phyloP scores from a whole-genome alignment of 2,329 filamentous ascomycete species.

The Apiospora marii region DNA sequence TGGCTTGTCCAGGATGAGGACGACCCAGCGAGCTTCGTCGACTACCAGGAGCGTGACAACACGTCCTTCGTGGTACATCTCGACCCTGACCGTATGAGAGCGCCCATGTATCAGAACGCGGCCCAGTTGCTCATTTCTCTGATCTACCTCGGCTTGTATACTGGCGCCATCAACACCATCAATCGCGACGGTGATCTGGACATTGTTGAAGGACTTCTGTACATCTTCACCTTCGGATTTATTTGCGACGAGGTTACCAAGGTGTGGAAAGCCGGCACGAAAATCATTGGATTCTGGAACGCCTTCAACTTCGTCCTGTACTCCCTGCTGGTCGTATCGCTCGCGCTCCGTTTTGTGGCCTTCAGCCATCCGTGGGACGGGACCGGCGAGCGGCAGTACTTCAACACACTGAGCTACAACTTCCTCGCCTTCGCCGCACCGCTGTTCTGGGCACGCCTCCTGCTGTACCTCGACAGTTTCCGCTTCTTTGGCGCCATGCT shows the following conservation, averaged over 20 bases:
- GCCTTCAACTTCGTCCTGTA: slow-evolving; percentile 91
- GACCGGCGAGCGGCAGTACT: slow-evolving; percentile 62
- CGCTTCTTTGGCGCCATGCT: slow-evolving; percentile 98
- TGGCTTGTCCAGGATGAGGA: slow-evolving; percentile 97
- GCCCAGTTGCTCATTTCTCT: slow-evolving; percentile 87
- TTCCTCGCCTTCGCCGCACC: slow-evolving; percentile 92
- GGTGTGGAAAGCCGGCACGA: slow-evolving; percentile 91
- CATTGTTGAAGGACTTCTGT: slow-evolving; percentile 81
- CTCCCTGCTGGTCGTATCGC: slow-evolving; percentile 76
- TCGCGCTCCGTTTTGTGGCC: slow-evolving; percentile 81
- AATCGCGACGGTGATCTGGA: slow-evolving; percentile 87
- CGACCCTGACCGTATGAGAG: slow-evolving; percentile 92
- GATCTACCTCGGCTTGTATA: slow-evolving; percentile 85
- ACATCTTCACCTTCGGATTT: slow-evolving; percentile 91
- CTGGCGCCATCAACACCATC: slow-evolving; percentile 90
- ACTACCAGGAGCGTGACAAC: slow-evolving; percentile 84
- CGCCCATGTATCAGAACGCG: slow-evolving; percentile 90
- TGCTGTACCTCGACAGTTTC: slow-evolving; percentile 92
- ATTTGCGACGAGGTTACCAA: slow-evolving; percentile 88
- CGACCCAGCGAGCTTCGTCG: slow-evolving; percentile 87
- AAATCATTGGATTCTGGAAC: slow-evolving; percentile 96
- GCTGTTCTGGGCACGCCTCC: slow-evolving; percentile 94
- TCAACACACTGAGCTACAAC: slow-evolving; percentile 89
- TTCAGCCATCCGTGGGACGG: slow-evolving; percentile 65
- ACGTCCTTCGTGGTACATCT: slow-evolving; percentile 81